Percentiles rank a stretch among this genome's conserved stretches.
These are phyloP conservation scores for Crassisporium funariophilum DNA, from an alignment of 768 basidiomycete species.

Conservation along the genomic window DNA sequence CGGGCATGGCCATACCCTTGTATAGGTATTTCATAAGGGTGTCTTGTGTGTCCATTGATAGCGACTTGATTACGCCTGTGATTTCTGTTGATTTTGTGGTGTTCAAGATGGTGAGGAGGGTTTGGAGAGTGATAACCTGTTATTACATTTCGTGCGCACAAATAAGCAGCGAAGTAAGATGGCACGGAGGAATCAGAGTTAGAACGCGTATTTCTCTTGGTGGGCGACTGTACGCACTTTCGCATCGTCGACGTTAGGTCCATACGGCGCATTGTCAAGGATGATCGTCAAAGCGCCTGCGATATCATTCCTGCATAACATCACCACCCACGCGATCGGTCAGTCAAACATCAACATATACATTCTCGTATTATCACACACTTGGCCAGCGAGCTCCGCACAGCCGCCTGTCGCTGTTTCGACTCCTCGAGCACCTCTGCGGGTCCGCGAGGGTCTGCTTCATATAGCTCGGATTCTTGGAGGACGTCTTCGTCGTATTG, in stretches of 20 bases:
- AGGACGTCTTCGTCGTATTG: constrained; percentile 89
- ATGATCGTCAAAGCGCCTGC: constrained; percentile 69
- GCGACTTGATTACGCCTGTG: constrained; percentile 65
- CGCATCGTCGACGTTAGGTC: constrained; percentile 83
- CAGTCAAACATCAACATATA: background rate
- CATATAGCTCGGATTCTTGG: constrained; percentile 83
- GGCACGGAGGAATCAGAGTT: background rate
- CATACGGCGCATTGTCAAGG: constrained; percentile 86
- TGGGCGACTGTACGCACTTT: constrained; percentile 57
- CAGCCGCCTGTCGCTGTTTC: constrained; percentile 70
- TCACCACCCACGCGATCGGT: background rate
- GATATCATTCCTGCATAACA: constrained; percentile 68
- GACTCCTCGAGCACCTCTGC: constrained; percentile 73
- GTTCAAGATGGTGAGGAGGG: constrained; percentile 87
- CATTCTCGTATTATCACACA: constrained; percentile 37
- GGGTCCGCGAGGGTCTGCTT: constrained; percentile 81
- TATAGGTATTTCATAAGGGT: constrained; percentile 97
- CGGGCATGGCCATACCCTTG: constrained; percentile 87
- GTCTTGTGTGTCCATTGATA: constrained; percentile 79
- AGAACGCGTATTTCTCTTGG: background rate
- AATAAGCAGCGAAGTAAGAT: background rate
- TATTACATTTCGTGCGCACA: background rate
- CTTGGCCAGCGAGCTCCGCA: constrained; percentile 76
- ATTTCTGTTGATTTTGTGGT: constrained; percentile 92
- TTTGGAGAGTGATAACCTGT: constrained; percentile 78